Conservation (phyloP, 129 eudicot species). For the Calendula officinalis region DNA sequence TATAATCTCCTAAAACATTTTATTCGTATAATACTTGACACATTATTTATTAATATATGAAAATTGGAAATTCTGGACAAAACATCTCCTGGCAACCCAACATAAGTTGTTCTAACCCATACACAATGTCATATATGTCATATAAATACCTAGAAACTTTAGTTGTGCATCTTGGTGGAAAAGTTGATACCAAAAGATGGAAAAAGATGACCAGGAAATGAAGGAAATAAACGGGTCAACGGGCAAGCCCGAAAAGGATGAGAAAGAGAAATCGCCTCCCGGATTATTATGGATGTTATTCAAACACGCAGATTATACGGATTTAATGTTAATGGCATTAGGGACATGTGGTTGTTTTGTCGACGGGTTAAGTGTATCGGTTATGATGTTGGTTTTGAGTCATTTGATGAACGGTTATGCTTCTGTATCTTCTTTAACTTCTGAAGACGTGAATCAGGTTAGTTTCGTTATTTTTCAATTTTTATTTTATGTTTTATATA, state of each 20-base stretch:
- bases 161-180: neutral
- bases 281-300: constrained; percentile 31
- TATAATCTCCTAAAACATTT: too few relatives aligned
- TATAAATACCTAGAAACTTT: neutral
- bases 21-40: too few relatives aligned
- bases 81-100: neutral
- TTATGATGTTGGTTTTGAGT: constrained; percentile 32
- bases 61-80: neutral
- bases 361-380: constrained; percentile 33
- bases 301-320: constrained; percentile 26
- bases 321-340: constrained; percentile 26
- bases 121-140: neutral
- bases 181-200: constrained; percentile 10
- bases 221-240: neutral
- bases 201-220: constrained; percentile 4
- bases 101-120: neutral
- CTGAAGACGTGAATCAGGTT: constrained; percentile 32
- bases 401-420: constrained; percentile 37
- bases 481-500: neutral
- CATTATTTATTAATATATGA: neutral
- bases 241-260: neutral
- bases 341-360: constrained; percentile 32
- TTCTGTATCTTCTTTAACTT: constrained; percentile 31
- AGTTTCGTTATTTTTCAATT: neutral
- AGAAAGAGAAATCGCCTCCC: constrained; percentile 14